Percentiles rank a stretch among this genome's conserved stretches.
Conservation (phyloP, 164 flowering plant species). For the Vitis labrusca region DNA sequence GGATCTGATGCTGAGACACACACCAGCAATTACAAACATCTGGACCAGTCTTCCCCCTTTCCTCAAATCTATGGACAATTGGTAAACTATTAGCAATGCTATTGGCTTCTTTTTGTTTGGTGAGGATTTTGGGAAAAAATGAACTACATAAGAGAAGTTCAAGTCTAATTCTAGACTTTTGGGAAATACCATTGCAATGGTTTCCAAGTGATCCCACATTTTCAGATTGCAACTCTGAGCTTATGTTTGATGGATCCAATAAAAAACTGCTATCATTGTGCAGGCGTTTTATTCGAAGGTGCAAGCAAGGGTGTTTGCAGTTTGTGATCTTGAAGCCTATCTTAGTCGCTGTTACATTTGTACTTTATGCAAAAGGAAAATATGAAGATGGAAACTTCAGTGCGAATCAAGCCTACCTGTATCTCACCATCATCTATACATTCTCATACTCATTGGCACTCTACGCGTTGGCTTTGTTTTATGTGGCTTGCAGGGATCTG, state of each 20-base stretch:
- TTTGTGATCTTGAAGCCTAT: constrained; percentile 96
- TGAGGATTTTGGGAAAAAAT: background rate
- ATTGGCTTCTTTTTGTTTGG: no score
- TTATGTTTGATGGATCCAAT: background rate
- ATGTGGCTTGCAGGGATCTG: constrained; percentile 90
- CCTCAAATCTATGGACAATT: no score
- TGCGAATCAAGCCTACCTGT: constrained; percentile 79
- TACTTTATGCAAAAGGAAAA: constrained; percentile 91
- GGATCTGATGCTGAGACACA: no score
- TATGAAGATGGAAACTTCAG: constrained; percentile 92
- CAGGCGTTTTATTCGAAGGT: constrained; percentile 96
- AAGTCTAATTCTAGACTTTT: background rate
- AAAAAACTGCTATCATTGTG: background rate
- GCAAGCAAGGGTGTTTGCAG: constrained; percentile 97
- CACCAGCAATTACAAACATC: no score
- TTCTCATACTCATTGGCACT: constrained; percentile 85
- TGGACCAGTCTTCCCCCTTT: no score
- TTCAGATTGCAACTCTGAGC: background rate
- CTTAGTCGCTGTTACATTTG: constrained; percentile 73
- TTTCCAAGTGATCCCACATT: background rate
- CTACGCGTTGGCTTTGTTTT: constrained; percentile 90
- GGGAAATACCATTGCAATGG: background rate
- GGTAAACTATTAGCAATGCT: no score
- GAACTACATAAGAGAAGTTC: background rate
- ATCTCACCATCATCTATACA: constrained; percentile 91